Evolutionary conservation across 164 flowering plant species (phyloP).

Genomic region (Umbilicus rupestris): DNA sequence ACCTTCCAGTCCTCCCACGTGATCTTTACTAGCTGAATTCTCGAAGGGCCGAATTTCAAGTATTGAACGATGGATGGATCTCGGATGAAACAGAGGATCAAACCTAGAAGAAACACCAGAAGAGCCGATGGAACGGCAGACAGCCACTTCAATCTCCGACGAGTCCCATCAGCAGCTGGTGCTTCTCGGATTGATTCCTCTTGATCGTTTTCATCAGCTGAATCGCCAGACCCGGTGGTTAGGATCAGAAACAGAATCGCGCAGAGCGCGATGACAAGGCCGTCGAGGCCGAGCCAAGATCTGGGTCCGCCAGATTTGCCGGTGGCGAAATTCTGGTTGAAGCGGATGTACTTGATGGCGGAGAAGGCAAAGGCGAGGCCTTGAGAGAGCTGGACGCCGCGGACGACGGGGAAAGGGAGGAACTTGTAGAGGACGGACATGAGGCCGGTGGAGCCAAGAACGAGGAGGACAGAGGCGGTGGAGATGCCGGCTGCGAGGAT

Average conservation of each 20-base stretch:
- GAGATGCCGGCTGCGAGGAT: conserved; percentile 73
- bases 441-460: conserved; percentile 77
- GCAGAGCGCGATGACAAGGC: conserved; percentile 54
- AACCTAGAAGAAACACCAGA: conserved; percentile 49
- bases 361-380: conserved; percentile 80
- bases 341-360: conserved; percentile 69
- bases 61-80: conserved; percentile 50
- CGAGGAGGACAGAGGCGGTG: conserved; percentile 52
- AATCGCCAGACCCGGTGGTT: conserved; percentile 50
- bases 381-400: conserved; percentile 87
- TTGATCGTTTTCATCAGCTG: background rate
- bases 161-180: background rate
- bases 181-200: background rate
- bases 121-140: conserved; percentile 65
- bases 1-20: conserved; percentile 72
- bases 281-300: conserved; percentile 68
- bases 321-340: conserved; percentile 43
- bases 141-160: conserved; percentile 21
- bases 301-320: conserved; percentile 41
- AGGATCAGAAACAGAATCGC: conserved; percentile 40
- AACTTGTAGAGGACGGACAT: conserved; percentile 62
- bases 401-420: conserved; percentile 80
- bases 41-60: conserved; percentile 62
- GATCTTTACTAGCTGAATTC: conserved; percentile 35
- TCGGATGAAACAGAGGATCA: conserved; percentile 52